Percentiles rank a stretch among this genome's conserved stretches.
These are phyloP conservation scores for Penicillium odoratum DNA, from an alignment of 495 filamentous ascomycete genomes.

Conservation along the genomic window DNA sequence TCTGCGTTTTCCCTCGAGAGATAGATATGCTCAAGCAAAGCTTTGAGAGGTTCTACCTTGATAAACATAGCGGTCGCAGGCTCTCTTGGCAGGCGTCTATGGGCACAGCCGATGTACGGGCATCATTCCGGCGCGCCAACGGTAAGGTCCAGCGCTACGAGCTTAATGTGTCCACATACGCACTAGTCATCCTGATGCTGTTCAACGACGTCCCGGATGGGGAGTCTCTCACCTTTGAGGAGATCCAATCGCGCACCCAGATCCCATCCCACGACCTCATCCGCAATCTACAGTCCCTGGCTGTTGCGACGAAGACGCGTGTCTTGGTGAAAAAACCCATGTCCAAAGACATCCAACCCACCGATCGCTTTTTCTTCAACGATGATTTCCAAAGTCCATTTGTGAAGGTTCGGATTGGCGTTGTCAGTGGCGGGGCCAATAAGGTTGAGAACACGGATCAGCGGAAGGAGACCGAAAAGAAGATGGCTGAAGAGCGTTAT, in stretches of 20 bases:
- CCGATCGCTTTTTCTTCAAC: constrained; percentile 85
- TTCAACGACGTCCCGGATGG: constrained; percentile 78
- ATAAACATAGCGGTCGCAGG: constrained; percentile 80
- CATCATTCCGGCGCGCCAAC: constrained; percentile 70
- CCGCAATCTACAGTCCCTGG: constrained; percentile 80
- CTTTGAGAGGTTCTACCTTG: constrained; percentile 87
- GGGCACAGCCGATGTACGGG: constrained; percentile 86
- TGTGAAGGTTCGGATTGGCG: constrained; percentile 82
- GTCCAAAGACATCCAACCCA: constrained; percentile 75
- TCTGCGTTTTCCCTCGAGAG: constrained; percentile 66
- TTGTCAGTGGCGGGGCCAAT: constrained; percentile 64
- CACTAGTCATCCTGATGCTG: constrained; percentile 83
- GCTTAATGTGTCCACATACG: constrained; percentile 88
- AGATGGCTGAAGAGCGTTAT: constrained; percentile 75
- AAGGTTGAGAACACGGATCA: constrained; percentile 85
- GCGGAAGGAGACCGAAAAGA: constrained; percentile 81
- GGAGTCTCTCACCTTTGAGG: constrained; percentile 72
- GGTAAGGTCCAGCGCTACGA: constrained; percentile 79
- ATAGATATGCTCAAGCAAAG: constrained; percentile 77
- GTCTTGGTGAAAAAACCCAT: constrained; percentile 82
- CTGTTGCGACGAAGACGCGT: constrained; percentile 80
- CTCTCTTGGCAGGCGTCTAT: constrained; percentile 82
- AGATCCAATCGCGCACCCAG: constrained; percentile 78
- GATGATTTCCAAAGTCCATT: constrained; percentile 77
- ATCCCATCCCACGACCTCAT: constrained; percentile 79